Evolutionary conservation across 2,329 filamentous ascomycete species (phyloP).

Genomic region (Pseudogymnoascus sp.): DNA sequence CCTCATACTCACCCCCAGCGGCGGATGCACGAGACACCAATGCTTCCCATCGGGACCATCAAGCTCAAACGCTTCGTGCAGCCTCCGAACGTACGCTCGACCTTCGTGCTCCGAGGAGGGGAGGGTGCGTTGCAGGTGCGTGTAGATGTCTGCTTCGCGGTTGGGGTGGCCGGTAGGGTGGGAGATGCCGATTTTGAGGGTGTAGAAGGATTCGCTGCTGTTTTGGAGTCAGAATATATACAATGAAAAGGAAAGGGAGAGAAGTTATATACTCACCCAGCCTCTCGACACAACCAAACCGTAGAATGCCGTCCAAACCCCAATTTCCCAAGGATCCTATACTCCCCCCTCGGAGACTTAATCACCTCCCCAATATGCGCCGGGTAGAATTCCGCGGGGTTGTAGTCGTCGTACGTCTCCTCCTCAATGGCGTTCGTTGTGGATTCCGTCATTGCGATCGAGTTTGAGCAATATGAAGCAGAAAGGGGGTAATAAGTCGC

Average conservation of each 20-base stretch:
- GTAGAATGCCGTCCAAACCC: slow-evolving; percentile 36
- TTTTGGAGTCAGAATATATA: not conserved
- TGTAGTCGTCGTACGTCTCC: not conserved
- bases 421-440: not conserved
- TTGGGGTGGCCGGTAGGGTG: not conserved
- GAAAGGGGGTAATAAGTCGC: too few relatives aligned
- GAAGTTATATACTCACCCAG: not conserved
- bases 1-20: slow-evolving; percentile 33
- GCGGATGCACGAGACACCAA: slow-evolving; percentile 29
- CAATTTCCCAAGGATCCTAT: slow-evolving; percentile 31
- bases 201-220: not conserved
- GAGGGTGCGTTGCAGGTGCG: not conserved
- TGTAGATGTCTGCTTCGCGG: not conserved
- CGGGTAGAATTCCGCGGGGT: not conserved
- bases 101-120: slow-evolving; percentile 13
- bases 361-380: not conserved
- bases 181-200: not conserved
- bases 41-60: slow-evolving; percentile 28
- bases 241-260: slow-evolving; percentile 17
- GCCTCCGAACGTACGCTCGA: slow-evolving; percentile 26
- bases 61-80: slow-evolving; percentile 32
- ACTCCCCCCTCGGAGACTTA: not conserved
- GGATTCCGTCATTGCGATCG: not conserved
- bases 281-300: slow-evolving; percentile 35
- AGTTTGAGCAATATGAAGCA: too few relatives aligned